These are phyloP conservation scores for Linnemannia schmuckeri DNA, from an alignment of 192 early-diverging fungal genomes.

Conservation along the genomic window DNA sequence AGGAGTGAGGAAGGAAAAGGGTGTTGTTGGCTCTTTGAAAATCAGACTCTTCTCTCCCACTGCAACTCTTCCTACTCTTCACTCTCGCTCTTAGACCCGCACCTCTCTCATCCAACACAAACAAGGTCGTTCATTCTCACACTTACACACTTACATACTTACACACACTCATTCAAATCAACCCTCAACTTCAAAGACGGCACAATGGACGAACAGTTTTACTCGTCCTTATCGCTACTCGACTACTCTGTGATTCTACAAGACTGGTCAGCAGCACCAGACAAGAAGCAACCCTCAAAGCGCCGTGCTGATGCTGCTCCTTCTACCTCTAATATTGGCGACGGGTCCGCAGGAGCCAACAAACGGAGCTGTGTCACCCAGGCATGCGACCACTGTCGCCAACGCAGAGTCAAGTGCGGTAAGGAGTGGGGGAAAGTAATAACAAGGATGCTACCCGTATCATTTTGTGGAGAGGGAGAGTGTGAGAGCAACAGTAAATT, in stretches of 20 bases:
- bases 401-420: conserved; percentile 6
- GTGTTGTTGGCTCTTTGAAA: too few relatives aligned
- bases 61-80: too few relatives aligned
- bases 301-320: not conserved
- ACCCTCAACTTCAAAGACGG: not conserved
- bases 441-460: not conserved
- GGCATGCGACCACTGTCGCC: not conserved
- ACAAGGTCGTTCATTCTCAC: too few relatives aligned
- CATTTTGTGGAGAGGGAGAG: not conserved
- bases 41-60: too few relatives aligned
- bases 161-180: too few relatives aligned
- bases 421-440: not conserved
- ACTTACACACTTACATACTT: too few relatives aligned
- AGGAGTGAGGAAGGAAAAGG: too few relatives aligned
- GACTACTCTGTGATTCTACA: conserved; percentile 1
- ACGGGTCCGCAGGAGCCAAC: not conserved
- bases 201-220: conserved; percentile 1
- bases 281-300: not conserved
- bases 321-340: not conserved
- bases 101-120: too few relatives aligned
- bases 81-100: too few relatives aligned
- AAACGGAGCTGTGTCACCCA: conserved; percentile 1
- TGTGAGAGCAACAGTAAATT: not conserved
- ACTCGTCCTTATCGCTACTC: not conserved
- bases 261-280: conserved; percentile 1